Evolutionary conservation across 192 early-diverging fungal genomes (phyloP).

Genomic region (Coemansia sp.): DNA sequence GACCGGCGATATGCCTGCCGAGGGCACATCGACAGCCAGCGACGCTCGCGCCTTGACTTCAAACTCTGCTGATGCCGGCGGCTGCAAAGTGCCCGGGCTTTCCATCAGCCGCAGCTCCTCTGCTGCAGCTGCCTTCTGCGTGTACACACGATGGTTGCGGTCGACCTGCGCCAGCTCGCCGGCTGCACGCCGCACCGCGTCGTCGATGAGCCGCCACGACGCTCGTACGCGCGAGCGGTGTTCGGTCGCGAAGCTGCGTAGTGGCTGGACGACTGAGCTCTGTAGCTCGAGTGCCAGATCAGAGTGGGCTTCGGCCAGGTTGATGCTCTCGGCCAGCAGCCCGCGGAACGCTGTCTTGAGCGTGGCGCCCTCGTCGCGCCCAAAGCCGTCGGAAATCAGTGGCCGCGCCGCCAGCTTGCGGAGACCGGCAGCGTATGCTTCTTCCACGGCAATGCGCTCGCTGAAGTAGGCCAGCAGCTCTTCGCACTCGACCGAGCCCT

Average conservation of each 20-base stretch:
- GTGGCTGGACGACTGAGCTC: conserved; percentile 43
- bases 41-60: conserved; percentile 45
- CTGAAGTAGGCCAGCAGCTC: conserved; percentile 48
- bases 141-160: conserved; percentile 46
- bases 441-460: conserved; percentile 48
- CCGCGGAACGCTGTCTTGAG: conserved; percentile 52
- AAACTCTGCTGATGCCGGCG: conserved; percentile 17
- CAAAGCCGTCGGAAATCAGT: conserved; percentile 35
- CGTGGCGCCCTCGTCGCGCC: conserved; percentile 54
- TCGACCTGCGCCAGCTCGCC: conserved; percentile 46
- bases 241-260: conserved; percentile 48
- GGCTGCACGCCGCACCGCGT: conserved; percentile 38
- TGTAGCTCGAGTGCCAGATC: conserved; percentile 47
- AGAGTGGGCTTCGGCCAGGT: conserved; percentile 34
- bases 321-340: conserved; percentile 42
- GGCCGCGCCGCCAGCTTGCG: conserved; percentile 38
- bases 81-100: conserved; percentile 16
- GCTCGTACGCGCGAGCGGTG: conserved; percentile 46
- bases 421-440: conserved; percentile 44
- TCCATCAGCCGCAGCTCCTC: conserved; percentile 41
- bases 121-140: conserved; percentile 47
- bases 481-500: conserved; percentile 46
- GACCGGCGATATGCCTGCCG: background rate
- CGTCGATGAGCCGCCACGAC: conserved; percentile 52
- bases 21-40: background rate